A percentile compares a stretch with the other conserved stretches of the same genome.
Conservation (phyloP, 1,284 basidiomycete genomes). For the Porodaedalea pini region DNA sequence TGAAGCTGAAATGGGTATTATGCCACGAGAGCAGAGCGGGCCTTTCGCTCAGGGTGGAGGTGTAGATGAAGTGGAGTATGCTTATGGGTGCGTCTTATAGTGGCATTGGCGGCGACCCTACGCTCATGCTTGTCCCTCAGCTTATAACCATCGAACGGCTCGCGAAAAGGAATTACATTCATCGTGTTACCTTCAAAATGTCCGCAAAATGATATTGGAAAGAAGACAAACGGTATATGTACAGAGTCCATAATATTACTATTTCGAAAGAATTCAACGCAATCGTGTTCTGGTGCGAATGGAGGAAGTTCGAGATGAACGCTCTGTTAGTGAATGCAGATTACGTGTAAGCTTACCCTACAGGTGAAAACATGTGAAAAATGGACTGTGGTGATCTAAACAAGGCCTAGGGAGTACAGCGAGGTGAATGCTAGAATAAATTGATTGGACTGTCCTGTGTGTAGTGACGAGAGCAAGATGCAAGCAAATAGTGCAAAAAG, state of each 20-base stretch:
- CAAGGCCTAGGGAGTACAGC: no score
- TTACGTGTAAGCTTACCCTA: background rate
- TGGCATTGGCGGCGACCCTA: background rate
- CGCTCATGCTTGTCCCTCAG: background rate
- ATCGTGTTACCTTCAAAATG: background rate
- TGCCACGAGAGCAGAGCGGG: constrained; percentile 67
- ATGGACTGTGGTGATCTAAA: background rate
- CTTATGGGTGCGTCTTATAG: constrained; percentile 72
- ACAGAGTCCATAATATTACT: constrained; percentile 1
- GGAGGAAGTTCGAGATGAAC: no score
- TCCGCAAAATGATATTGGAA: background rate
- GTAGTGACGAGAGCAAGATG: background rate
- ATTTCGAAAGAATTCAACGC: no score
- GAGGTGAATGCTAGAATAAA: background rate
- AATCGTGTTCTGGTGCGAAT: no score
- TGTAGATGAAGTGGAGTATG: constrained; percentile 85
- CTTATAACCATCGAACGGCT: background rate
- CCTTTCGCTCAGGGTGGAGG: constrained; percentile 75
- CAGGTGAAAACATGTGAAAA: background rate
- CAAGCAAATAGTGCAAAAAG: background rate
- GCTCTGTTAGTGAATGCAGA: background rate
- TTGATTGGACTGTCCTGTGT: background rate
- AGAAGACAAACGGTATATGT: background rate
- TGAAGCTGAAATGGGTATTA: constrained; percentile 63
- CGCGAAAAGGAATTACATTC: no score